Conservation (phyloP, 2,329 filamentous ascomycete species). For the Bisporella sp. region DNA sequence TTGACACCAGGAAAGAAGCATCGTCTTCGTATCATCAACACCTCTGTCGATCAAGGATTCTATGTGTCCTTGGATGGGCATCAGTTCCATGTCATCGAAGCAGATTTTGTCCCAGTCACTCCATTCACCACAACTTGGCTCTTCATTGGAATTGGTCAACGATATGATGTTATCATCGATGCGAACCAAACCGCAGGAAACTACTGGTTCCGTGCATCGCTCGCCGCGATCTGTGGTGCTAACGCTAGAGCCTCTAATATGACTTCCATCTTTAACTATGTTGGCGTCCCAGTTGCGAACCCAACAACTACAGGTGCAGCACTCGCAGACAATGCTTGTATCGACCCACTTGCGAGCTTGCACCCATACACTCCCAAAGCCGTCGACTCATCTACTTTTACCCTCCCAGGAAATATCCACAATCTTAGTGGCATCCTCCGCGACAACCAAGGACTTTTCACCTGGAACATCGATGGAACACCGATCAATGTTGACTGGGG, state of each 20-base stretch:
- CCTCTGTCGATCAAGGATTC: conserved; percentile 34
- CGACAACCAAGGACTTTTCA: too few species aligned
- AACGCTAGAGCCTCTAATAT: conserved; percentile 5
- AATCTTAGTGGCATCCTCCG: too few species aligned
- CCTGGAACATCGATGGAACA: conserved; percentile 8
- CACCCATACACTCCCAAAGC: too few species aligned
- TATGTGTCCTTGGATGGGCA: conserved; percentile 46
- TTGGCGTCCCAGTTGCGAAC: conserved; percentile 1
- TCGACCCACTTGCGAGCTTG: too few species aligned
- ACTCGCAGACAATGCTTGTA: neutral
- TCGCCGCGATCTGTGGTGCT: conserved; percentile 3
- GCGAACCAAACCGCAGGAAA: conserved; percentile 34
- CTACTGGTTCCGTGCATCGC: conserved; percentile 44
- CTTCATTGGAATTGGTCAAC: conserved; percentile 37
- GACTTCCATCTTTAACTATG: conserved; percentile 8
- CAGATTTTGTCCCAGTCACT: conserved; percentile 49
- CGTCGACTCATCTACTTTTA: too few species aligned
- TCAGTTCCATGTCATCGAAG: conserved; percentile 46
- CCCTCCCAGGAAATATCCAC: too few species aligned
- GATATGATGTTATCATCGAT: conserved; percentile 35
- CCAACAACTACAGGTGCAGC: conserved; percentile 4
- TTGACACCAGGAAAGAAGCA: conserved; percentile 28
- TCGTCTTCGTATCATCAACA: conserved; percentile 40
- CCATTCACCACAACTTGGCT: conserved; percentile 42
- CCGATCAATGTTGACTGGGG: conserved; percentile 34